Conservation (phyloP, 441 rosid genomes). For the Euphorbia celastroides region DNA sequence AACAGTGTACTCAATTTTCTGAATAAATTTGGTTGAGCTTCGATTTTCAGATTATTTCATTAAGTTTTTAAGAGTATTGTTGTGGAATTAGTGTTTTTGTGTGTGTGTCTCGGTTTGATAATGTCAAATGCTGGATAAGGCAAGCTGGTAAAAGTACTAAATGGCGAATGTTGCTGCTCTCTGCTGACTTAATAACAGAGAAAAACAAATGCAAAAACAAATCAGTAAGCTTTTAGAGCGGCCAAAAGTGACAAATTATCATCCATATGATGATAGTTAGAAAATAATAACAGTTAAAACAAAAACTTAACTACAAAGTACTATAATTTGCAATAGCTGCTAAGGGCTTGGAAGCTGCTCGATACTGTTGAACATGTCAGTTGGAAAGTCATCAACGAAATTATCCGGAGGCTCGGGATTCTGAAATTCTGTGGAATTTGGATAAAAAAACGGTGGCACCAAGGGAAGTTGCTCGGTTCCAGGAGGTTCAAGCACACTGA, state of each 20-base stretch:
- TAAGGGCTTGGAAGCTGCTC: slow-evolving; percentile 49
- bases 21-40: slow-evolving; percentile 8
- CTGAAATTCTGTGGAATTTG: slow-evolving; percentile 22
- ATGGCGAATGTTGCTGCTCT: neutral
- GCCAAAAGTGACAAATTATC: neutral
- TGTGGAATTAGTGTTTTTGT: neutral
- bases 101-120: neutral
- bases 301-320: neutral
- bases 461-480: slow-evolving; percentile 33
- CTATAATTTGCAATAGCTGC: neutral
- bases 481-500: slow-evolving; percentile 43
- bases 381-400: slow-evolving; percentile 71
- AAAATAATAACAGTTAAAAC: slow-evolving; percentile 12
- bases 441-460: slow-evolving; percentile 43
- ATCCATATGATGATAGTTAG: slow-evolving; percentile 2
- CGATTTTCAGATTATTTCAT: neutral
- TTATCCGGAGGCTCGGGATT: slow-evolving; percentile 29
- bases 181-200: neutral
- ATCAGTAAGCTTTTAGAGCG: neutral
- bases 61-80: neutral
- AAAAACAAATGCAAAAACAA: neutral
- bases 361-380: slow-evolving; percentile 66
- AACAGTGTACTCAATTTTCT: neutral
- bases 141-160: neutral
- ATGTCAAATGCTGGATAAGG: neutral